Evolutionary conservation across 495 filamentous ascomycete genomes (phyloP).

Genomic region (Penicillium canariense): DNA sequence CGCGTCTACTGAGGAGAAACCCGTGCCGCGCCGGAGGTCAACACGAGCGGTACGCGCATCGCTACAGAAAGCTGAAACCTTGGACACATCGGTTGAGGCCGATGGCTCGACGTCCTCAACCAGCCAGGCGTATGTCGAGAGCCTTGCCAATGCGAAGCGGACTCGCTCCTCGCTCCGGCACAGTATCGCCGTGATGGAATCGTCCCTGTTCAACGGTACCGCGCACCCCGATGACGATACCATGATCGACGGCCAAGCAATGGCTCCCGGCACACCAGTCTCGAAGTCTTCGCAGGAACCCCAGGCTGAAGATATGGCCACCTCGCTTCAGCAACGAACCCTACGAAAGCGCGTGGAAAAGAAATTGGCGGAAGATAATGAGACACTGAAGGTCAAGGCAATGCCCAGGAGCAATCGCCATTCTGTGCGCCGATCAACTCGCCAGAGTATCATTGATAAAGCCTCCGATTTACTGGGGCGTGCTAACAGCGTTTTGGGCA

Average conservation of each 20-base stretch:
- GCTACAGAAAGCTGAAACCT: conserved; percentile 30
- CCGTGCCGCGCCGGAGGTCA: conserved; percentile 36
- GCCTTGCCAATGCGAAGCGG: conserved; percentile 32
- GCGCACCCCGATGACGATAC: conserved; percentile 30
- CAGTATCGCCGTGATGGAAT: conserved; percentile 48
- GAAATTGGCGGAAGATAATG: conserved; percentile 48
- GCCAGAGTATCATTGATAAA: conserved; percentile 42
- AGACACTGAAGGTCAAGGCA: conserved; percentile 13
- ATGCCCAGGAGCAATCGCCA: conserved; percentile 14
- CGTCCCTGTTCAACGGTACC: conserved; percentile 36
- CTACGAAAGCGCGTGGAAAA: conserved; percentile 49
- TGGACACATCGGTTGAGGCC: conserved; percentile 23
- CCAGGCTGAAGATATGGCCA: conserved; percentile 33
- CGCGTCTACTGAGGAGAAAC: conserved; percentile 43
- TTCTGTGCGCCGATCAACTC: conserved; percentile 37
- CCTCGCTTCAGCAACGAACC: conserved; percentile 41
- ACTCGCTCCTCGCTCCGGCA: conserved; percentile 38
- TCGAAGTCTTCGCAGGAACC: conserved; percentile 43
- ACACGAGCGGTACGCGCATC: conserved; percentile 47
- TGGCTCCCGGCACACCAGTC: conserved; percentile 39
- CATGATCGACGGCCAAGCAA: conserved; percentile 36
- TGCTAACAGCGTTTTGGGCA: conserved; percentile 51
- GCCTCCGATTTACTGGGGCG: conserved; percentile 45
- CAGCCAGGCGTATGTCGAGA: conserved; percentile 40
- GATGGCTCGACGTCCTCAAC: conserved; percentile 38